Conservation (phyloP, 257 asterid genomes). For the Fraxinus cuspidata region DNA sequence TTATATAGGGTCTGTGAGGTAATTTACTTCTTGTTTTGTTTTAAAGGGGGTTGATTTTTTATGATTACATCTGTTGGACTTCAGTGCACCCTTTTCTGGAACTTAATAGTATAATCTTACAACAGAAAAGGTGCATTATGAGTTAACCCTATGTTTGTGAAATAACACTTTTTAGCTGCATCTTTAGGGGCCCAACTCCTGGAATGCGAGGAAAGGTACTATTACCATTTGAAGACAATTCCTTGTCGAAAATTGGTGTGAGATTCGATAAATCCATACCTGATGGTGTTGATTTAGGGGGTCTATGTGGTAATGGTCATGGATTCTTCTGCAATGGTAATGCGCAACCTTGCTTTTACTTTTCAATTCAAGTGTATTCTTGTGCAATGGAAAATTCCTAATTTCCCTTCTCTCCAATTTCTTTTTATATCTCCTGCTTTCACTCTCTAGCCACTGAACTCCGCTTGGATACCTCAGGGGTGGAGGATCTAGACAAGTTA, state of each 20-base stretch:
- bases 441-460: constrained; percentile 62
- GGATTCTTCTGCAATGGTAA: constrained; percentile 97
- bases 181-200: constrained; percentile 78
- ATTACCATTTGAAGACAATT: constrained; percentile 78
- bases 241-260: constrained; percentile 84
- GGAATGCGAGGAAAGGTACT: constrained; percentile 84
- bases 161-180: constrained; percentile 31
- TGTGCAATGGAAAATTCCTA: background rate
- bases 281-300: constrained; percentile 93
- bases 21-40: constrained; percentile 7
- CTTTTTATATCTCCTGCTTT: constrained; percentile 24
- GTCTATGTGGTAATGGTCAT: constrained; percentile 75
- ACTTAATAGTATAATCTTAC: background rate
- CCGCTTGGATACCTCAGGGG: constrained; percentile 63
- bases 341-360: constrained; percentile 27
- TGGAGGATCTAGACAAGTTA: constrained; percentile 72
- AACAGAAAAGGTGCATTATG: constrained; percentile 5
- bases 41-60: constrained; percentile 2
- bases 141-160: constrained; percentile 11
- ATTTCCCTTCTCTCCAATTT: constrained; percentile 14
- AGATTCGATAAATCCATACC: constrained; percentile 75
- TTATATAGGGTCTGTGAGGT: constrained; percentile 14
- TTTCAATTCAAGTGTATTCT: background rate
- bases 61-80: background rate
- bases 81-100: constrained; percentile 1